Evolutionary conservation across 495 filamentous ascomycete genomes (phyloP).

Genomic region (Penicillium riverlandense): DNA sequence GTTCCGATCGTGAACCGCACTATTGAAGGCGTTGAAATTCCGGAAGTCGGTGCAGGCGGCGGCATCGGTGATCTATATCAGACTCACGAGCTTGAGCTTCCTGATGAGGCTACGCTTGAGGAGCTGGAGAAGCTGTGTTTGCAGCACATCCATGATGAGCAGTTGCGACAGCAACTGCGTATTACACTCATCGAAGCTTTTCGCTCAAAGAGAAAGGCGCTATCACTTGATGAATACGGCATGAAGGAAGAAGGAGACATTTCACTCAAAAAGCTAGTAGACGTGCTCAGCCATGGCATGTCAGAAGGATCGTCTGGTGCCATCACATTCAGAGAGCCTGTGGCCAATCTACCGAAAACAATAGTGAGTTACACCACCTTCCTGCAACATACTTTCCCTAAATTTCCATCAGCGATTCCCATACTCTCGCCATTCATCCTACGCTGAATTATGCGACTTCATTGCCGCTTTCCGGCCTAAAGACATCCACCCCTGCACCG

Average conservation of each 20-base stretch:
- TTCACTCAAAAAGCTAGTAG: constrained; percentile 35
- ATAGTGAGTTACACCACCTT: constrained; percentile 12
- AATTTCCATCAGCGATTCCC: constrained; percentile 50
- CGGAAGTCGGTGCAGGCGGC: constrained; percentile 71
- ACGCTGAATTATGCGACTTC: constrained; percentile 67
- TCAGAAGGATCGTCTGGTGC: not conserved
- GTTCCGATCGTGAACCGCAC: constrained; percentile 62
- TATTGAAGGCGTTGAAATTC: constrained; percentile 50
- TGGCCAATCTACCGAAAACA: constrained; percentile 8
- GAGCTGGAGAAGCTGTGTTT: constrained; percentile 41
- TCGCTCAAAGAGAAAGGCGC: constrained; percentile 22
- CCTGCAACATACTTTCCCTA: constrained; percentile 1
- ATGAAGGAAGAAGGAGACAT: constrained; percentile 35
- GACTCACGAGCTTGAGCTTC: constrained; percentile 54
- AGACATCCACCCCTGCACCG: constrained; percentile 82
- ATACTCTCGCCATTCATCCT: constrained; percentile 87
- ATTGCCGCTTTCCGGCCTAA: constrained; percentile 60
- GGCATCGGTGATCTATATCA: constrained; percentile 69
- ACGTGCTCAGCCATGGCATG: constrained; percentile 22
- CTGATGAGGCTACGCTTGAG: constrained; percentile 34
- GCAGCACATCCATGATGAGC: constrained; percentile 28
- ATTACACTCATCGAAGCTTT: constrained; percentile 26
- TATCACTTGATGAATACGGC: constrained; percentile 37
- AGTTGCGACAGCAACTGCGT: constrained; percentile 24
- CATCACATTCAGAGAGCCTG: not conserved